phyloP scores from a whole-genome alignment of 805 yeast genomes.

The Pichia manshurica region DNA sequence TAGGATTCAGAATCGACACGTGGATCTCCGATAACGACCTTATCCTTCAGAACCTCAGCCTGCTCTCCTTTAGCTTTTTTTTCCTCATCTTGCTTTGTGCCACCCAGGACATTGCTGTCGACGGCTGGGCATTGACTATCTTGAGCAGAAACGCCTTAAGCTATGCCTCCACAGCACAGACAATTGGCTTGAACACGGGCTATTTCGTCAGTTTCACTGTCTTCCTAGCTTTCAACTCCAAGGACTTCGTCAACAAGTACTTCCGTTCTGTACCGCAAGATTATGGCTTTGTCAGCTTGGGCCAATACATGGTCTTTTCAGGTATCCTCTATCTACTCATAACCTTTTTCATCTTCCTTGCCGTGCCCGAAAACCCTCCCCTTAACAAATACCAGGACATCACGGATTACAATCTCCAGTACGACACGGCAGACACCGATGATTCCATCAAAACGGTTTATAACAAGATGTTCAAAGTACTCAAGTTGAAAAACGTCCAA shows the following conservation, averaged over 20 bases:
- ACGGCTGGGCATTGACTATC: constrained; percentile 96
- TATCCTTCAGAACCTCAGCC: constrained; percentile 37
- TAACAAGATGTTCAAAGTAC: constrained; percentile 59
- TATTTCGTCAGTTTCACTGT: constrained; percentile 89
- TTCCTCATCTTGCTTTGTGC: constrained; percentile 82
- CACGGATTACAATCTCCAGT: not conserved
- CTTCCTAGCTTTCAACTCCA: constrained; percentile 83
- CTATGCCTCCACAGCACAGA: constrained; percentile 96
- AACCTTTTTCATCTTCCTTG: constrained; percentile 53
- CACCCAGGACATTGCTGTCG: constrained; percentile 97
- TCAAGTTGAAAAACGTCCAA: constrained; percentile 65
- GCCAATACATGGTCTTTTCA: constrained; percentile 72
- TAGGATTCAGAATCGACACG: constrained; percentile 56
- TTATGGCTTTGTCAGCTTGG: constrained; percentile 63
- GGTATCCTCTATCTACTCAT: constrained; percentile 66
- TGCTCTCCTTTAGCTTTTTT: constrained; percentile 69
- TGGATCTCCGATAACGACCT: constrained; percentile 43
- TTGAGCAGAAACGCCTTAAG: constrained; percentile 72
- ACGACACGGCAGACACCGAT: constrained; percentile 5
- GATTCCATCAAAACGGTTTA: constrained; percentile 40
- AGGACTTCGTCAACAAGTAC: constrained; percentile 87
- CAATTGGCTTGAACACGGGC: constrained; percentile 90
- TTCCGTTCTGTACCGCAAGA: constrained; percentile 56
- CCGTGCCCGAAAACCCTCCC: constrained; percentile 68
- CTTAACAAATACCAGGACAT: constrained; percentile 23